Percentiles rank a stretch among this genome's conserved stretches.
phyloP scores from a whole-genome alignment of 306 rosid genomes.

The Castanea sativa region DNA sequence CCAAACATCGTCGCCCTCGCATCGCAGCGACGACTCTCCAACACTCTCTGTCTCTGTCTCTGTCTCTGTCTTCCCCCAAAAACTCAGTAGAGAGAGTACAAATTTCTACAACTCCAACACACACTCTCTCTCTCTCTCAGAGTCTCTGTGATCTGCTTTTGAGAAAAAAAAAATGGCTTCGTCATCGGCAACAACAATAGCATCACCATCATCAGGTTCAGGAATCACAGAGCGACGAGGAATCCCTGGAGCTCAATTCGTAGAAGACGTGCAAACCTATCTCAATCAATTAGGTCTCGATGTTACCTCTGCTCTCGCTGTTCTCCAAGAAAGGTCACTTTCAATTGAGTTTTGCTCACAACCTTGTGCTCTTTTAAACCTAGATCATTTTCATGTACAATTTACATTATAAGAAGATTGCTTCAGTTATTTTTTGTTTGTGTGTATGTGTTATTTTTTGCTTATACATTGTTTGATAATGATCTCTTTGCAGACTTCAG shows the following conservation, averaged over 20 bases:
- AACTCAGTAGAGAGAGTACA: background rate
- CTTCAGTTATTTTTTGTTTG: background rate
- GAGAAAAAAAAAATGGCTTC: constrained; percentile 41
- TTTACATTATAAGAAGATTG: too few relatives aligned
- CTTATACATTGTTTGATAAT: too few relatives aligned
- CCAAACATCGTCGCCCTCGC: background rate
- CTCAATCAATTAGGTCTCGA: constrained; percentile 68
- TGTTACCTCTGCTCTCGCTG: constrained; percentile 65
- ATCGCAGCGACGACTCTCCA: background rate
- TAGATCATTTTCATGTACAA: background rate
- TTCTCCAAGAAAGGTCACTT: constrained; percentile 64
- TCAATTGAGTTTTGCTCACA: too few relatives aligned
- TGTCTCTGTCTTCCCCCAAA: background rate
- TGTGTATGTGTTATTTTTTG: too few relatives aligned
- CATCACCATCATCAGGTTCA: constrained; percentile 35
- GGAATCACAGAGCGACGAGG: constrained; percentile 73
- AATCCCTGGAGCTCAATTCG: constrained; percentile 92
- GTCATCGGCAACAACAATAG: constrained; percentile 11
- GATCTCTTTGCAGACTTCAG: constrained; percentile 71
- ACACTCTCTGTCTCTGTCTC: background rate
- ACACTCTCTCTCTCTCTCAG: background rate
- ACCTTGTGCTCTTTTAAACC: background rate
- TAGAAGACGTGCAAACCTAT: constrained; percentile 81
- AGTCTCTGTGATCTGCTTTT: background rate
- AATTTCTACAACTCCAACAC: background rate